Conservation (phyloP, 306 rosid species). For the Cicer bijugum region DNA sequence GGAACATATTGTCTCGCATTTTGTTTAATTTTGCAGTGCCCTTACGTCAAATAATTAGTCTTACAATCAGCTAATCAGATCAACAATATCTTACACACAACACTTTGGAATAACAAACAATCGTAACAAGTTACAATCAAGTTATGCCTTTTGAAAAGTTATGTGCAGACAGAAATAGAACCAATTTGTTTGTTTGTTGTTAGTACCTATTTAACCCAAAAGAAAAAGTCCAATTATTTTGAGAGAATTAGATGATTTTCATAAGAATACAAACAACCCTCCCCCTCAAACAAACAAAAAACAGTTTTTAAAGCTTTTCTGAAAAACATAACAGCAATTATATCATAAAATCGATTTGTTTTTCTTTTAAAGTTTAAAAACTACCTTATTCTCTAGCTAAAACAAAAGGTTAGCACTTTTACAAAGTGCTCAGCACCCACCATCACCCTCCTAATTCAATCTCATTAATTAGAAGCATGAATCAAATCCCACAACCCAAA, state of each 20-base stretch:
- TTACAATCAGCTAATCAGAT: background rate
- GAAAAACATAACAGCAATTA: background rate
- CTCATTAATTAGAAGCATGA: background rate
- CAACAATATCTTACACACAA: background rate
- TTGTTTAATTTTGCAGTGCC: conserved; percentile 9
- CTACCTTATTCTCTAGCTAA: background rate
- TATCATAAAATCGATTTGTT: background rate
- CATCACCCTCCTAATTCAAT: background rate
- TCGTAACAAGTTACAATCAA: background rate
- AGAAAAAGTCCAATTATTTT: background rate
- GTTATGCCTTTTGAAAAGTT: background rate
- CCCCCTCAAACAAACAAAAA: background rate
- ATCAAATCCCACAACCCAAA: conserved; percentile 11
- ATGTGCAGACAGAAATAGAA: conserved; percentile 10
- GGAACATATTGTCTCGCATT: background rate
- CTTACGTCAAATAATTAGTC: conserved; percentile 19
- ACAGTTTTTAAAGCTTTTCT: background rate
- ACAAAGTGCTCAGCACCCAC: background rate
- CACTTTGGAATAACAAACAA: background rate
- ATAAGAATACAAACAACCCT: background rate
- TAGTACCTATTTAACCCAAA: background rate
- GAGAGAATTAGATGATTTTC: background rate
- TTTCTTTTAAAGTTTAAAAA: background rate
- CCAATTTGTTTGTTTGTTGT: background rate
- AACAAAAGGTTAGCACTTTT: background rate